Conservation (phyloP, 352 stramenopile genomes). For the Phytophthora pseudosyringae region DNA sequence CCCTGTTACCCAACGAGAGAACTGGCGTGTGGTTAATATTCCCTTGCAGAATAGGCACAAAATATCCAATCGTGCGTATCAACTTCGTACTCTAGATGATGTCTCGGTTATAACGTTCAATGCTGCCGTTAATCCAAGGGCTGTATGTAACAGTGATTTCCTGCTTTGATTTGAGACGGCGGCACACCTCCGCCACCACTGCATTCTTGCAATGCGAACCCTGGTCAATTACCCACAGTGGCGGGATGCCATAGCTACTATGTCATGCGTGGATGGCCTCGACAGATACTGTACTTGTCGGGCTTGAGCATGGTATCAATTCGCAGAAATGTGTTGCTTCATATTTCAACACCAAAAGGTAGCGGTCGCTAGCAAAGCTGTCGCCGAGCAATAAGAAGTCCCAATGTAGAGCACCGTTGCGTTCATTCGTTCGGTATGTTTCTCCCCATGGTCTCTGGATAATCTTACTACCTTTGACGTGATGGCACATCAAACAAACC, state of each 20-base stretch:
- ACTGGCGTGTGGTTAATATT: slow-evolving; percentile 44
- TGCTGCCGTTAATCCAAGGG: slow-evolving; percentile 43
- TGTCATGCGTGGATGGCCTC: slow-evolving; percentile 35
- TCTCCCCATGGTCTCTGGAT: slow-evolving; percentile 16
- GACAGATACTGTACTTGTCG: slow-evolving; percentile 14
- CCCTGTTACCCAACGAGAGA: slow-evolving; percentile 13
- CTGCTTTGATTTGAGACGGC: slow-evolving; percentile 21
- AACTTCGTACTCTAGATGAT: slow-evolving; percentile 31
- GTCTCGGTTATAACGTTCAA: slow-evolving; percentile 40
- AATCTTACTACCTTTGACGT: slow-evolving; percentile 18
- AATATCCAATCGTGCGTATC: slow-evolving; percentile 22
- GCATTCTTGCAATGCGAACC: slow-evolving; percentile 42
- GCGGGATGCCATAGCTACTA: slow-evolving; percentile 29
- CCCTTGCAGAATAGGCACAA: slow-evolving; percentile 31
- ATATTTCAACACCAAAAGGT: slow-evolving; percentile 21
- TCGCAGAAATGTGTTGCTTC: slow-evolving; percentile 17
- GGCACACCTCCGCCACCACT: slow-evolving; percentile 25
- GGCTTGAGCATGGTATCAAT: slow-evolving; percentile 13
- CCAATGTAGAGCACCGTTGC: slow-evolving; percentile 20
- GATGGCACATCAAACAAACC: slow-evolving; percentile 13
- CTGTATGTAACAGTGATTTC: slow-evolving; percentile 32
- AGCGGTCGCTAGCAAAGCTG: slow-evolving; percentile 15
- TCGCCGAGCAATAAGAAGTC: slow-evolving; percentile 15
- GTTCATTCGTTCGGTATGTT: slow-evolving; percentile 18
- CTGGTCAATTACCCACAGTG: slow-evolving; percentile 30